phyloP scores from a whole-genome alignment of 2,329 filamentous ascomycete species.

The Monosporascus sp. region DNA sequence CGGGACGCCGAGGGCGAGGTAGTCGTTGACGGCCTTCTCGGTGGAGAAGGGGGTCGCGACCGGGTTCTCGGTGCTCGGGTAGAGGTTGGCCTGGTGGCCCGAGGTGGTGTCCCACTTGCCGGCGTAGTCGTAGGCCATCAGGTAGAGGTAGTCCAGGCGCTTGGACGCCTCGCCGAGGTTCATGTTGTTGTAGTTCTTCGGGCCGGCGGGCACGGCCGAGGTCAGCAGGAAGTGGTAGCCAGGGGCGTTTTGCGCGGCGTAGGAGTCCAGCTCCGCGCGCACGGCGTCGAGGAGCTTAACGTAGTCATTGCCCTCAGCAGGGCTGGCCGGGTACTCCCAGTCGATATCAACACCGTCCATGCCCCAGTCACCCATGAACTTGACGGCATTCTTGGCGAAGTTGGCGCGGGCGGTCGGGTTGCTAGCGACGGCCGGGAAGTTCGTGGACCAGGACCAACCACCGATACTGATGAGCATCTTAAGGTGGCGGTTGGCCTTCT shows the following conservation, averaged over 20 bases:
- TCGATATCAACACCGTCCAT: slow-evolving; percentile 40
- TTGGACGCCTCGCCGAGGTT: slow-evolving; percentile 40
- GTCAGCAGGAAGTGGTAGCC: slow-evolving; percentile 50
- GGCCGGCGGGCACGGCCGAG: slow-evolving; percentile 46
- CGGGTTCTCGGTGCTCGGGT: slow-evolving; percentile 47
- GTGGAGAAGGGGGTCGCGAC: slow-evolving; percentile 65
- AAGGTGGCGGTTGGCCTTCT: slow-evolving; percentile 70
- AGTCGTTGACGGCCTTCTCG: slow-evolving; percentile 58
- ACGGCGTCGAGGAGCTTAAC: slow-evolving; percentile 39
- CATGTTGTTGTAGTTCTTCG: slow-evolving; percentile 41
- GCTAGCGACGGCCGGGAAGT: slow-evolving; percentile 64
- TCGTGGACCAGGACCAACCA: slow-evolving; percentile 77
- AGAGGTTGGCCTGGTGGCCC: slow-evolving; percentile 71
- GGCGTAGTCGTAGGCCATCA: slow-evolving; percentile 72
- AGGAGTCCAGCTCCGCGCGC: slow-evolving; percentile 43
- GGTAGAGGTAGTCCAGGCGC: slow-evolving; percentile 50
- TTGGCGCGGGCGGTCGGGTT: slow-evolving; percentile 54
- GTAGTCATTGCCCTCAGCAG: slow-evolving; percentile 38
- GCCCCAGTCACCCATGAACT: slow-evolving; percentile 68
- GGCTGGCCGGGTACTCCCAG: slow-evolving; percentile 35
- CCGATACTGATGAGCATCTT: slow-evolving; percentile 78
- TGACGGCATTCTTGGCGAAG: slow-evolving; percentile 67
- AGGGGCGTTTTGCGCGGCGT: slow-evolving; percentile 37
- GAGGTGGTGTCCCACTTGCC: slow-evolving; percentile 60
- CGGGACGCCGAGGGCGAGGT: slow-evolving; percentile 58